Conservation (phyloP, 2,329 filamentous ascomycete species). For the Alternaria postmessia region DNA sequence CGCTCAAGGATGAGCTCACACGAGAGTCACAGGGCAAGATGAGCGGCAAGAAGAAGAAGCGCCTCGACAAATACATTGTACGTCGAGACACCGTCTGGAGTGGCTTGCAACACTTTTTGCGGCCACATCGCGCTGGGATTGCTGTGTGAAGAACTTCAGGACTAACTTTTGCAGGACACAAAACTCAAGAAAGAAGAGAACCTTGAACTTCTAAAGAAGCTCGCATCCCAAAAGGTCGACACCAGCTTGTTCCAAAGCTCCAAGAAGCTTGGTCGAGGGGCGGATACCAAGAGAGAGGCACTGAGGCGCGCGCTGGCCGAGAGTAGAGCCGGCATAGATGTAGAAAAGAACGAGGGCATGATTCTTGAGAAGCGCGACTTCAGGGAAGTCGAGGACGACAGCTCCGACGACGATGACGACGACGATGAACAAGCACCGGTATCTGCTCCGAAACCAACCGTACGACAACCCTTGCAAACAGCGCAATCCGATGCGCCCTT, state of each 20-base stretch:
- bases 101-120: neutral
- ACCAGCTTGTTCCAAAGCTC: constrained; percentile 82
- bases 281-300: constrained; percentile 76
- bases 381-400: constrained; percentile 33
- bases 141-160: neutral
- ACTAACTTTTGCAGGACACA: constrained; percentile 66
- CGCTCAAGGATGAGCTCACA: constrained; percentile 63
- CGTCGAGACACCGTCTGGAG: constrained; percentile 24
- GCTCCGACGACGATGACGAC: constrained; percentile 44
- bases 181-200: constrained; percentile 97
- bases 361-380: constrained; percentile 58
- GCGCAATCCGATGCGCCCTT: neutral
- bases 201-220: constrained; percentile 79
- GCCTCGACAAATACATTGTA: constrained; percentile 73
- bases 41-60: constrained; percentile 71
- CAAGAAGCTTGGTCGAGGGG: constrained; percentile 72
- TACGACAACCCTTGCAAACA: constrained; percentile 4
- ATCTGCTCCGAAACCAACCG: neutral
- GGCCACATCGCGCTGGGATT: neutral
- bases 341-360: constrained; percentile 62
- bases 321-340: constrained; percentile 68
- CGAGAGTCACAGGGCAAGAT: constrained; percentile 64
- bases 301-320: constrained; percentile 70
- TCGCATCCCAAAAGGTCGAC: constrained; percentile 81
- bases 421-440: constrained; percentile 15